phyloP scores from a whole-genome alignment of 2,329 filamentous ascomycete species.

The Cladosporium velox region DNA sequence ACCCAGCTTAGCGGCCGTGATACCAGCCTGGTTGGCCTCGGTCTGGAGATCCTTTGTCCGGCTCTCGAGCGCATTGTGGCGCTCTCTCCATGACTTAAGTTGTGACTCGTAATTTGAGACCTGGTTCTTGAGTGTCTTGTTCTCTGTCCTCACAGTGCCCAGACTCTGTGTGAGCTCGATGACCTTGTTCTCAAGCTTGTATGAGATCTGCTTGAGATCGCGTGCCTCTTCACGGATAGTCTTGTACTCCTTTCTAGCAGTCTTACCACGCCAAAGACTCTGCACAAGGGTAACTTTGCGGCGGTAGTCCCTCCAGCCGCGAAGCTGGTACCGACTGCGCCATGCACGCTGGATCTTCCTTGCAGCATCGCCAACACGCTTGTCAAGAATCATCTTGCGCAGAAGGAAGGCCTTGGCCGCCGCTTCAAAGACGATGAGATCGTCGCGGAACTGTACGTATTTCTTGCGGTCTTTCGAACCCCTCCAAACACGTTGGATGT shows the following conservation, averaged over 20 bases:
- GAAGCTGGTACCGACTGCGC: conserved; percentile 76
- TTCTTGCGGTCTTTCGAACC: conserved; percentile 84
- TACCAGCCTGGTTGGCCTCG: conserved; percentile 96
- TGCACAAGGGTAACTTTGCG: conserved; percentile 87
- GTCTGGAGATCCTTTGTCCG: conserved; percentile 91
- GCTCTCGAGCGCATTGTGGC: conserved; percentile 85
- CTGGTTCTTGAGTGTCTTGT: conserved; percentile 83
- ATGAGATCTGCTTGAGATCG: conserved; percentile 98
- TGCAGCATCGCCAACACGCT: conserved; percentile 87
- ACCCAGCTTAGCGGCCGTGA: conserved; percentile 83
- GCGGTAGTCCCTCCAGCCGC: conserved; percentile 83
- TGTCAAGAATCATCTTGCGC: conserved; percentile 90
- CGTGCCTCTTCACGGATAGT: conserved; percentile 88
- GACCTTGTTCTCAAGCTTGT: conserved; percentile 99
- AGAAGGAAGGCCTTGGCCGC: conserved; percentile 88
- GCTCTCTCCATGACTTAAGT: conserved; percentile 92
- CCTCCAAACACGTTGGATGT: conserved; percentile 93
- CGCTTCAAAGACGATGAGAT: conserved; percentile 86
- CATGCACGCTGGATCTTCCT: conserved; percentile 87
- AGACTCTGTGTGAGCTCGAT: conserved; percentile 94
- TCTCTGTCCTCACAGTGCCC: conserved; percentile 89
- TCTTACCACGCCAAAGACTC: conserved; percentile 85
- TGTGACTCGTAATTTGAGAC: conserved; percentile 96
- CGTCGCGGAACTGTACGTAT: conserved; percentile 75
- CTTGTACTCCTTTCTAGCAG: conserved; percentile 84